Evolutionary conservation across 352 stramenopile species (phyloP).

Genomic region (Phytopythium vexans): DNA sequence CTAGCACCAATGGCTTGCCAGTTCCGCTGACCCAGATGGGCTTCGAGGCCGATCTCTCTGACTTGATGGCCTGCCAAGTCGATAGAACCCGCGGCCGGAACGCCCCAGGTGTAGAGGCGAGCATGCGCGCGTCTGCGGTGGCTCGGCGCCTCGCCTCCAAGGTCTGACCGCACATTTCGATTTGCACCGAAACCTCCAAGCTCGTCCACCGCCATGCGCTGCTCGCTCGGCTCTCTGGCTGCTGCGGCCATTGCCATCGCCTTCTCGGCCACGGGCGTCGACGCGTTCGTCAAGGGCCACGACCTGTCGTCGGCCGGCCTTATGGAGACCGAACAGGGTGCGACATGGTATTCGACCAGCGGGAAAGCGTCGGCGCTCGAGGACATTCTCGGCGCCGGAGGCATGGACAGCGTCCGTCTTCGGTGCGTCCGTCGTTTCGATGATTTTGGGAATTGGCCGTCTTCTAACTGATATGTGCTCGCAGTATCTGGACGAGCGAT

Average conservation of each 20-base stretch:
- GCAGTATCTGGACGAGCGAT: slow-evolving; percentile 21
- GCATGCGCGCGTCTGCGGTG: slow-evolving; percentile 6
- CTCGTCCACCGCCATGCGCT: neutral
- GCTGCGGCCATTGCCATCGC: neutral
- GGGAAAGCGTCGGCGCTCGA: slow-evolving; percentile 20
- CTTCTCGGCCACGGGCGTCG: neutral
- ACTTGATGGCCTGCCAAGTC: too few species aligned
- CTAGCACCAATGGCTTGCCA: too few species aligned
- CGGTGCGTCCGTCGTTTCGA: slow-evolving; percentile 7
- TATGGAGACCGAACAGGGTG: slow-evolving; percentile 24
- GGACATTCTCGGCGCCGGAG: slow-evolving; percentile 22
- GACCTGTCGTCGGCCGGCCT: slow-evolving; percentile 20
- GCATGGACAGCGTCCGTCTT: slow-evolving; percentile 30
- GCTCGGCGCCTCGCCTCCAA: neutral
- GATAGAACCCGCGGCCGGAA: too few species aligned
- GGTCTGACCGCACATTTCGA: neutral
- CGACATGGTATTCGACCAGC: slow-evolving; percentile 14
- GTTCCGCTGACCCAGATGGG: too few species aligned
- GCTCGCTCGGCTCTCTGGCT: neutral
- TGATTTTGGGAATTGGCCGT: neutral
- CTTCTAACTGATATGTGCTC: neutral
- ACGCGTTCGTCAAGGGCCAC: slow-evolving; percentile 23
- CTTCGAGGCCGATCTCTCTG: too few species aligned
- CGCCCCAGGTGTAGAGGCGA: neutral
- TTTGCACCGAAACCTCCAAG: neutral